Percentiles rank a stretch among this genome's conserved stretches.
Conservation (phyloP, 2,329 filamentous ascomycete species). For the Bipolaris oryzae region DNA sequence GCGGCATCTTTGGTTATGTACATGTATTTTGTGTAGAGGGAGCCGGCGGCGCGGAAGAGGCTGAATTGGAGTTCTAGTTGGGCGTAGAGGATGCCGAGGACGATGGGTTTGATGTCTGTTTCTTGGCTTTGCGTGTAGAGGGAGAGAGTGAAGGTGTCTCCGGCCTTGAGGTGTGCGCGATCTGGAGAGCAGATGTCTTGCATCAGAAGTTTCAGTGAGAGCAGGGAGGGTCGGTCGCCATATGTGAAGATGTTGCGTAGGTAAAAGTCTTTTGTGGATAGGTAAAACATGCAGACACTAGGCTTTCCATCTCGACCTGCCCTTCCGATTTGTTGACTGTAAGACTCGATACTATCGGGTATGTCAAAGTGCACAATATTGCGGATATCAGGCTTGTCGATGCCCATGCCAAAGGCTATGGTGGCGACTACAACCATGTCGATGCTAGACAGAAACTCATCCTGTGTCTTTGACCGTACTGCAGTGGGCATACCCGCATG, state of each 20-base stretch:
- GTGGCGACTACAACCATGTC: conserved; percentile 92
- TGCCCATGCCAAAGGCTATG: conserved; percentile 98
- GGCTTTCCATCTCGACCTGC: conserved; percentile 85
- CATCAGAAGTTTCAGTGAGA: conserved; percentile 57
- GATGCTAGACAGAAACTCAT: conserved; percentile 76
- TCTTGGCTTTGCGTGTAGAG: conserved; percentile 55
- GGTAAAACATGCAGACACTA: conserved; percentile 64
- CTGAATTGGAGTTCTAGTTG: conserved; percentile 65
- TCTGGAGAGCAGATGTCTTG: conserved; percentile 57
- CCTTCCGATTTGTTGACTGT: conserved; percentile 95
- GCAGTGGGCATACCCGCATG: conserved; percentile 75
- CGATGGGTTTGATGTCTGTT: conserved; percentile 60
- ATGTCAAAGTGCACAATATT: conserved; percentile 93
- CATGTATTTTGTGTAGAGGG: conserved; percentile 62
- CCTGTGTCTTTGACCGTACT: conserved; percentile 73
- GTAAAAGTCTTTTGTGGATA: conserved; percentile 64
- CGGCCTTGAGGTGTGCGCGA: conserved; percentile 41
- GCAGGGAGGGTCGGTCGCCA: conserved; percentile 62
- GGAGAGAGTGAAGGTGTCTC: conserved; percentile 56
- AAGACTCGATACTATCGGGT: conserved; percentile 93
- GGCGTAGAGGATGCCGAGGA: conserved; percentile 62
- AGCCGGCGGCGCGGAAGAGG: conserved; percentile 61
- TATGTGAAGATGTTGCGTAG: conserved; percentile 65
- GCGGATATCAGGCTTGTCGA: conserved; percentile 93
- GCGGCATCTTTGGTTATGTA: conserved; percentile 50